Evolutionary conservation across 2,329 filamentous ascomycete species (phyloP).

Genomic region (Orbilia brochopaga): DNA sequence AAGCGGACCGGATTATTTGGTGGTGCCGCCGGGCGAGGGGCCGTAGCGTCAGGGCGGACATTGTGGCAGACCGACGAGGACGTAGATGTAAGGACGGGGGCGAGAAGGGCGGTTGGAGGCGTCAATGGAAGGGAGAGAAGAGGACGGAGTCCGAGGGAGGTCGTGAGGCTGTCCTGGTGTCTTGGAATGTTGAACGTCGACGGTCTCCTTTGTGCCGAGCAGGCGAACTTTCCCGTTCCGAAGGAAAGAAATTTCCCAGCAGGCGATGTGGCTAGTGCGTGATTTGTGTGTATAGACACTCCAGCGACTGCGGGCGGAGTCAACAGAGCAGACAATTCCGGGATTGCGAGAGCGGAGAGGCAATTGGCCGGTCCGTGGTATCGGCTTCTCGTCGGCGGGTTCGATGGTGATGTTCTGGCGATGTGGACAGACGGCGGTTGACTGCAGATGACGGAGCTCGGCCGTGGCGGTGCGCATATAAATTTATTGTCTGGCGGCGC

Average conservation of each 20-base stretch:
- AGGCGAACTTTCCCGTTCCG: conserved; percentile 20
- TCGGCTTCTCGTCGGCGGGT: neutral
- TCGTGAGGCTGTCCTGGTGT: conserved; percentile 14
- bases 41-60: conserved; percentile 41
- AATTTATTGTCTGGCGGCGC: conserved; percentile 5
- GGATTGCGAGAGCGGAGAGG: neutral
- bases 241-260: conserved; percentile 44
- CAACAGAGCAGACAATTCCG: neutral
- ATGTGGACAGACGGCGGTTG: neutral
- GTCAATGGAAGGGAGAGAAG: conserved; percentile 10
- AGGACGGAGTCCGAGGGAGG: conserved; percentile 10
- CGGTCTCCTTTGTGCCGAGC: conserved; percentile 47
- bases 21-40: conserved; percentile 47
- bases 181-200: conserved; percentile 16
- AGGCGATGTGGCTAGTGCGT: conserved; percentile 46
- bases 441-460: neutral
- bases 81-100: conserved; percentile 3
- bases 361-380: neutral
- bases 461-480: conserved; percentile 26
- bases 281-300: conserved; percentile 20
- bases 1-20: conserved; percentile 41
- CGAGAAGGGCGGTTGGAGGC: conserved; percentile 11
- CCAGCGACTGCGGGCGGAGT: neutral
- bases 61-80: conserved; percentile 12
- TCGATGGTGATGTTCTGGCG: neutral